phyloP scores from a whole-genome alignment of 305 asterid genomes.

The Lippia alba region DNA sequence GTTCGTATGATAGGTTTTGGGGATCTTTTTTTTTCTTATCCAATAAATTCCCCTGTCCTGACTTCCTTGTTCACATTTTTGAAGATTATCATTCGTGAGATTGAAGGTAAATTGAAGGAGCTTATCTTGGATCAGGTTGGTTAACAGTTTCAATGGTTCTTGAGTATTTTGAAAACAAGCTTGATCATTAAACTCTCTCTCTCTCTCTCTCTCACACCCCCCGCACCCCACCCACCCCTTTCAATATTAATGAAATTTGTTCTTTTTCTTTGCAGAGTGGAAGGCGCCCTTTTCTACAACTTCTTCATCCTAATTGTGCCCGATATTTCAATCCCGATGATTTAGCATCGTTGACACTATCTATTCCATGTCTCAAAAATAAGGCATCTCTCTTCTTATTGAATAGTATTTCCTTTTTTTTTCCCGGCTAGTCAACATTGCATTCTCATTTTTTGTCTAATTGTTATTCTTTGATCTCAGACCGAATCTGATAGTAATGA shows the following conservation, averaged over 20 bases:
- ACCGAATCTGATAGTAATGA: slow-evolving; percentile 48
- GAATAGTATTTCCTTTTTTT: slow-evolving; percentile 23
- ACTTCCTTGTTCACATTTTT: slow-evolving; percentile 23
- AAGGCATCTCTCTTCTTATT: slow-evolving; percentile 43
- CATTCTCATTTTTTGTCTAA: too few species aligned
- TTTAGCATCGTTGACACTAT: slow-evolving; percentile 56
- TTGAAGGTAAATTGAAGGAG: slow-evolving; percentile 62
- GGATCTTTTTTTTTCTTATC: slow-evolving; percentile 7
- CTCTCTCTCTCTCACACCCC: too few species aligned
- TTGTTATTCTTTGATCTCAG: slow-evolving; percentile 38
- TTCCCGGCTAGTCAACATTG: slow-evolving; percentile 13
- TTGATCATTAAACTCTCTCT: too few species aligned
- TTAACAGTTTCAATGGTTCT: not conserved
- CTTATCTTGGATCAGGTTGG: slow-evolving; percentile 84
- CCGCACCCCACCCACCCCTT: too few species aligned
- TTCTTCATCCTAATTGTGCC: slow-evolving; percentile 82
- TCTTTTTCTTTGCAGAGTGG: slow-evolving; percentile 57
- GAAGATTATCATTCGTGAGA: slow-evolving; percentile 80
- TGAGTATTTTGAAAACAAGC: too few species aligned
- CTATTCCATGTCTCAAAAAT: slow-evolving; percentile 66
- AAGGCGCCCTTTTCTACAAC: slow-evolving; percentile 82
- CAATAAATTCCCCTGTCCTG: slow-evolving; percentile 25
- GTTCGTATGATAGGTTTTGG: slow-evolving; percentile 25
- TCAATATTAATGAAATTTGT: not conserved
- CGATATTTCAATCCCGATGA: slow-evolving; percentile 83